Base-by-base conservation (phyloP, 345 rosid species). In the Populus simonii region DNA sequence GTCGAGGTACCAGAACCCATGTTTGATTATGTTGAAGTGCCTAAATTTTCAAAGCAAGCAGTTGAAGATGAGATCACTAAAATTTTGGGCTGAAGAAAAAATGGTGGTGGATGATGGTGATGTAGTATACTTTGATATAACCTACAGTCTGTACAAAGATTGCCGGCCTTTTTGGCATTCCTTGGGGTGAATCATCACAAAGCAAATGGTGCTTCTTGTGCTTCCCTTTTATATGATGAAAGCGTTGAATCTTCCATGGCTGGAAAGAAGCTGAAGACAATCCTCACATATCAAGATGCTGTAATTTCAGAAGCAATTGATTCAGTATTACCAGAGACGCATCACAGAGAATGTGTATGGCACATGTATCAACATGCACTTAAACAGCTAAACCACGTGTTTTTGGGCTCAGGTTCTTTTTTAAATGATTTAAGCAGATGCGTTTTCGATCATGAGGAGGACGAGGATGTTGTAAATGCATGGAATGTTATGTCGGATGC, bases 131-230 rank as follows among this genome's bases (percentile, higher is more conserved):
- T 76, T 85, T 55, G 86, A 85, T 62, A 83, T 84, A 13, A 80
- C 82, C 72, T 70, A 51, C 76, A 80, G 73, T 72, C 33, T 78
- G 33, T 66, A 76, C 51, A 80, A 68, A 69, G 82, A 82, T 31
- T 71, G 82, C 59, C 75, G 78, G 18, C 78, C 81, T 71, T 80
- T 80, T 45, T 72, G 8, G 73, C 78, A 7, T 86, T 84, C 68
- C n/a, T 76, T 72, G 87, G 89, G 72, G 72, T 78, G 78, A 86
- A 86, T 62, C 84, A 82, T 78, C 87, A 86, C 53, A 11, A 80
- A 78, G 77, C 84, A 84, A 82, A 78, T 75, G 78, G 73, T 82
- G 68, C 82, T 25, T 84, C 84, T 72, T 78, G 89, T 74, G 87
- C 77, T 23, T 76, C 82, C 17, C 71, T 84, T 16, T 75, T 86